Base-by-base conservation (phyloP, 352 stramenopile species). In the Pythium utonaiense region DNA sequence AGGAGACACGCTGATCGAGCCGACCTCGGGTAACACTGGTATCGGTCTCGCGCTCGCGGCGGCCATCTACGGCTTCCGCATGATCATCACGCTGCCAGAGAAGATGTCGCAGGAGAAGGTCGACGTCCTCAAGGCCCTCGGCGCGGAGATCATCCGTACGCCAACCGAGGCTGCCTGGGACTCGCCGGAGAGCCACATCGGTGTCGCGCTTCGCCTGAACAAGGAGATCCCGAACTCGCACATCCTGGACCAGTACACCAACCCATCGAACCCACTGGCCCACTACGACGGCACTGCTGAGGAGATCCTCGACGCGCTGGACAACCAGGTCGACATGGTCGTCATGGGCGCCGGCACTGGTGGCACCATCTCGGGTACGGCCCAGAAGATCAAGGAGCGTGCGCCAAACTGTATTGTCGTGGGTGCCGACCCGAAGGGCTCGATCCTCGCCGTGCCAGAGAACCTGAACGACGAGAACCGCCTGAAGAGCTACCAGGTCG, bases 61-160 rank as follows among this genome's bases (percentile, higher is more conserved):
- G 36, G 96, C 96, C 30, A 89, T 96, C 67, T 98, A 98, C 70
- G 97, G 97, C 56, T 99, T 99, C 82, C 78, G 89, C 38, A 93
- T 93, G 66, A 97, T 97, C 72, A 96, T 98, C 58, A 97, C 86
- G 40, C 64, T 96, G 17, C 86, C 91, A 0, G 94, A 98, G 76
- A 98, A 98, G 77, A 99, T 99, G 96, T 97, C 87, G 30, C 88
- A 98, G 57, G 96, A 99, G 75, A 97, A 98, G 64, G 91, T 98
- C 22, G 89, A 98, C 62, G 82, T 99, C 27, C 78, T 99, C 24
- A 98, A 98, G 72, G 95, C 96, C 13, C 78, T 98, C 19, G 96
- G 96, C 17, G 94, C 93, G 7, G 91, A 98, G 72, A 98, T 99
- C 65, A 96, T 99, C 65, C 86, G 95, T 57, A 99, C 96, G 28